A percentile compares a stretch with the other conserved stretches of the same genome.
These are phyloP conservation scores for Coccomyxa sp. DNA, from an alignment of 139 green algal genomes.

Conservation along the genomic window DNA sequence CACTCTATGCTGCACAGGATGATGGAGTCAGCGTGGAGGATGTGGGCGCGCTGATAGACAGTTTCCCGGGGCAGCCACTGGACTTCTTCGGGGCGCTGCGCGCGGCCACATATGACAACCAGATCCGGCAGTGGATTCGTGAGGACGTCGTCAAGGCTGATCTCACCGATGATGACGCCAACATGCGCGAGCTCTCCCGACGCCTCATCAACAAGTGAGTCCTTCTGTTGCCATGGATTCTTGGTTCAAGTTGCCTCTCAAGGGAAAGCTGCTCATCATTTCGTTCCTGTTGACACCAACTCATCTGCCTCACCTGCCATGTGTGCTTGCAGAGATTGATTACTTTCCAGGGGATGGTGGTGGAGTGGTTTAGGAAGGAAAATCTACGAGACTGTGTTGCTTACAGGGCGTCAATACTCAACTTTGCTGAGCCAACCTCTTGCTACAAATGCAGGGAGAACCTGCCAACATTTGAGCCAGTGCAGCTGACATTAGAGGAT, in stretches of 20 bases:
- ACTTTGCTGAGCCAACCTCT: neutral
- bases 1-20: constrained; percentile 5
- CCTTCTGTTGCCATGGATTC: neutral
- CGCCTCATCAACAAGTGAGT: constrained; percentile 20
- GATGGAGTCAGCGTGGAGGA: constrained; percentile 57
- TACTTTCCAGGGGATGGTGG: neutral
- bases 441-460: constrained; percentile 16
- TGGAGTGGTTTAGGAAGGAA: neutral
- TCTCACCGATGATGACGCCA: constrained; percentile 34
- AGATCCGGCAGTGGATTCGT: constrained; percentile 74
- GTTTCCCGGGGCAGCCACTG: constrained; percentile 70
- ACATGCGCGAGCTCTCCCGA: constrained; percentile 33
- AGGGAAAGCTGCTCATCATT: neutral
- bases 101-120: constrained; percentile 68
- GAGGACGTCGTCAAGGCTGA: constrained; percentile 36
- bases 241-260: neutral
- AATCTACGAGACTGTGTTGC: neutral
- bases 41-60: constrained; percentile 67
- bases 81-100: constrained; percentile 77
- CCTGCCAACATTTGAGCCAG: constrained; percentile 51
- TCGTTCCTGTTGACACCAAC: neutral
- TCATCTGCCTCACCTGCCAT: neutral
- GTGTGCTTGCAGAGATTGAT: neutral
- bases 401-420: neutral
- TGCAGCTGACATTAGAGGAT: constrained; percentile 42